phyloP scores from a whole-genome alignment of 768 basidiomycete species.

The Trametes coccinea region DNA sequence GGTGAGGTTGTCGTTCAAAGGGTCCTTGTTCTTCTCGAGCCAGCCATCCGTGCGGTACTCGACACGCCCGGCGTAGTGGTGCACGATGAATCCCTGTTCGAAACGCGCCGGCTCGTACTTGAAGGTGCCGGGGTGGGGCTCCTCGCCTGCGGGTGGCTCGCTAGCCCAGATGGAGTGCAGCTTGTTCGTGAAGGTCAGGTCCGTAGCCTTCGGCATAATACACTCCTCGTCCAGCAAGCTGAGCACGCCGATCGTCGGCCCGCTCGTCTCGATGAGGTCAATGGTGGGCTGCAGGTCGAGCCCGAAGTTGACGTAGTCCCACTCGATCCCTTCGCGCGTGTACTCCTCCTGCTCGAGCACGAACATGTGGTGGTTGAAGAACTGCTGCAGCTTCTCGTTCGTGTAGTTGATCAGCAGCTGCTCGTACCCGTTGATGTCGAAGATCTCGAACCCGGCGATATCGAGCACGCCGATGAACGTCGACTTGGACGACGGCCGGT shows the following conservation, averaged over 20 bases:
- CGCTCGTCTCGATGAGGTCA: conserved; percentile 87
- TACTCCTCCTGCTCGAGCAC: conserved; percentile 99
- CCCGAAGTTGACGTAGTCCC: conserved; percentile 98
- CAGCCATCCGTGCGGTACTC: conserved; percentile 96
- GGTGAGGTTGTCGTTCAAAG: conserved; percentile 93
- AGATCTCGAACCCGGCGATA: conserved; percentile 99
- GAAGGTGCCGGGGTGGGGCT: conserved; percentile 67
- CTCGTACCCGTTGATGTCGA: conserved; percentile 92
- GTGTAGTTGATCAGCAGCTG: conserved; percentile 99
- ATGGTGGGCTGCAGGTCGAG: conserved; percentile 97
- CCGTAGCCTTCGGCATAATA: conserved; percentile 99
- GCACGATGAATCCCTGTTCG: conserved; percentile 91
- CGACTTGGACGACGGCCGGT: conserved; percentile 87
- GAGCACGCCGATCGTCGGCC: conserved; percentile 79
- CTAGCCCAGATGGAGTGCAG: conserved; percentile 76
- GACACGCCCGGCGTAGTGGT: conserved; percentile 96
- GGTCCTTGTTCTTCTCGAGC: conserved; percentile 99
- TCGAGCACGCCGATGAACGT: conserved; percentile 98
- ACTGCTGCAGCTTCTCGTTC: conserved; percentile 97
- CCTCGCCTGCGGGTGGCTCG: conserved; percentile 44
- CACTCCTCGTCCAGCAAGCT: conserved; percentile 96
- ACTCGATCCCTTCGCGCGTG: conserved; percentile 91
- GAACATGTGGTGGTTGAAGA: conserved; percentile 99
- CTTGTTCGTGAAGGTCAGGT: conserved; percentile 93
- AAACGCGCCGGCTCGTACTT: conserved; percentile 90